These are phyloP conservation scores for Xeromyces bisporus DNA, from an alignment of 495 filamentous ascomycete genomes.

Conservation along the genomic window DNA sequence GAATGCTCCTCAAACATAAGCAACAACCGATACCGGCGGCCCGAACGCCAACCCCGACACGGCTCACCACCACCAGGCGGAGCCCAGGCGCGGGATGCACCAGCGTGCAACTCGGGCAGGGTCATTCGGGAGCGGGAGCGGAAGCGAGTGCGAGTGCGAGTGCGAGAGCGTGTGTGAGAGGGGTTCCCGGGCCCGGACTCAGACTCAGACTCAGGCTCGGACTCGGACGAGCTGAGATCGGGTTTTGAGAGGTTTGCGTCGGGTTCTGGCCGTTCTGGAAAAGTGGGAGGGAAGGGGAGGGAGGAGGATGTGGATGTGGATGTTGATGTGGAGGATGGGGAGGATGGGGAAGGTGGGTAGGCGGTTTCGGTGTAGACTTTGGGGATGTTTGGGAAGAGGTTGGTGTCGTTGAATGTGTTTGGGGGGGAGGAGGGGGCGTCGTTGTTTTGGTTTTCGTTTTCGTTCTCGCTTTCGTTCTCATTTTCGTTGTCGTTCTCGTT, in stretches of 20 bases:
- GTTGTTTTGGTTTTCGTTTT: too few relatives aligned
- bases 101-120: conserved; percentile 24
- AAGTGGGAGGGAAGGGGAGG: too few relatives aligned
- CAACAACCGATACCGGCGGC: conserved; percentile 48
- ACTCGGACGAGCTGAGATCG: too few relatives aligned
- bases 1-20: conserved; percentile 61
- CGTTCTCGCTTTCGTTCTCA: too few relatives aligned
- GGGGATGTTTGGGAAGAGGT: not conserved
- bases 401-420: not conserved
- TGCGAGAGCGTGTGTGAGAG: not conserved
- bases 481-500: conserved; percentile 1
- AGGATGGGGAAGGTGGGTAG: not conserved
- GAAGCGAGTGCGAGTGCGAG: not conserved
- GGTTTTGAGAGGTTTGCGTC: not conserved
- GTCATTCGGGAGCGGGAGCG: conserved; percentile 4
- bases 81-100: conserved; percentile 18
- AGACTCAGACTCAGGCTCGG: too few relatives aligned
- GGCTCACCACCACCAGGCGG: conserved; percentile 23
- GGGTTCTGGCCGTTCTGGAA: not conserved
- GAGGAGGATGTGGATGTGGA: too few relatives aligned
- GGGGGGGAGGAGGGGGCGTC: not conserved
- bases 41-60: conserved; percentile 25
- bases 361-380: not conserved
- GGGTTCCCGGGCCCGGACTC: too few relatives aligned
- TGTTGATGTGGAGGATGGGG: too few relatives aligned